Evolutionary conservation across 805 yeast species (phyloP).

Genomic region (Metschnikowia gelsemii): DNA sequence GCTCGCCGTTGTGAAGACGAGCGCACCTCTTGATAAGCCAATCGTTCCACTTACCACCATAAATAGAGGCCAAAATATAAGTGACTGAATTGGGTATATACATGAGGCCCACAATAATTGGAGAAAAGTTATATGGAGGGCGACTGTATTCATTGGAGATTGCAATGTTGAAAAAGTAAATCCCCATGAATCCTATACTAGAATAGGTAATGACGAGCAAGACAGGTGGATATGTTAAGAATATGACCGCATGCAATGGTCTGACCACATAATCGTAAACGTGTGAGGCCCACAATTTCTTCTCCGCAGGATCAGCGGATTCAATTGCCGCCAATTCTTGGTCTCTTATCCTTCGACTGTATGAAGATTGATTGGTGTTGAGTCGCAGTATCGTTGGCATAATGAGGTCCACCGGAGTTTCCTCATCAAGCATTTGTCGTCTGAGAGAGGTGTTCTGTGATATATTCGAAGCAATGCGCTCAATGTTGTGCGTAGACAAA

Average conservation of each 20-base stretch:
- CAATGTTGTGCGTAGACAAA: slow-evolving; percentile 24
- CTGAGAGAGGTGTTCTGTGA: slow-evolving; percentile 22
- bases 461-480: slow-evolving; percentile 34
- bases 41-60: slow-evolving; percentile 83
- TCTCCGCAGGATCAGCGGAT: background rate
- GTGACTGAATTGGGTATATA: slow-evolving; percentile 84
- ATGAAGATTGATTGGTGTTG: slow-evolving; percentile 33
- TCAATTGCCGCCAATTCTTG: slow-evolving; percentile 21
- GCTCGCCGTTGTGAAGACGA: slow-evolving; percentile 57
- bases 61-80: slow-evolving; percentile 70
- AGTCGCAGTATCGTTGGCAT: slow-evolving; percentile 40
- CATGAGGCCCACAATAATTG: slow-evolving; percentile 67
- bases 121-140: slow-evolving; percentile 66
- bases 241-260: slow-evolving; percentile 61
- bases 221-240: slow-evolving; percentile 75
- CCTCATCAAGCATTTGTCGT: slow-evolving; percentile 22
- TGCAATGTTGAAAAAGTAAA: slow-evolving; percentile 75
- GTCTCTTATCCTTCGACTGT: slow-evolving; percentile 29
- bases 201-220: slow-evolving; percentile 62
- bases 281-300: slow-evolving; percentile 3
- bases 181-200: slow-evolving; percentile 65
- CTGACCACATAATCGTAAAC: slow-evolving; percentile 49
- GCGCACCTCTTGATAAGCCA: slow-evolving; percentile 50
- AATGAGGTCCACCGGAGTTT: slow-evolving; percentile 39
- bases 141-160: slow-evolving; percentile 60